Base-by-base conservation (phyloP, 345 rosid species). In the Heritiera littoralis region DNA sequence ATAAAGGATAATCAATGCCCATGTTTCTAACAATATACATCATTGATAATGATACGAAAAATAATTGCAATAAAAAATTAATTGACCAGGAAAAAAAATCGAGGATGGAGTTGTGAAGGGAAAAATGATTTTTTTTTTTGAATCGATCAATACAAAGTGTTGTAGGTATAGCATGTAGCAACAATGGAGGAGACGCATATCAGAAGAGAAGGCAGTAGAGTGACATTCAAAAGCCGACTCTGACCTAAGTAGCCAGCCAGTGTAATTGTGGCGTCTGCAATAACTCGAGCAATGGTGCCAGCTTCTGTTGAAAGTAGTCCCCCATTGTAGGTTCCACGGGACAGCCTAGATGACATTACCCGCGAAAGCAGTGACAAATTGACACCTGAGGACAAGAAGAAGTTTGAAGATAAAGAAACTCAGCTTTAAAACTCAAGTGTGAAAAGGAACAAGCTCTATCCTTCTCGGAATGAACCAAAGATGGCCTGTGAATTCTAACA, bases 271-370 rank as follows among this genome's bases (percentile, higher is more conserved):
- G 46, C 97, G 79, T 97, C 98, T 5, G 99, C 98, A 48, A 97
- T 89, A 5, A 94, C 98, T n/a, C 99, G 87, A 64, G 99, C 99
- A 54, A 94, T 84, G 0, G 98, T 97, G 41, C 99, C 98, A 1
- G 99, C 98, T 88, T 97, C 98, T 6, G 98, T 97, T 0, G 98
- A 97, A 1, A 97, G 89, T 58, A 97, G 80, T 28, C 99, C 99
- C 0, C 98, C 98, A 49, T 97, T 97, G 90, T 90, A 97, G 35
- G 99, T 97, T 84, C 99, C 98, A 1, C 92, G 90, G 0, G 99
- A 91, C 55, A 94, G 94, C 86, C 99, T 87, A 18, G 99, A 93
- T 10, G 99, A 94, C 99, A 97, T 94, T 45, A 97, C 98, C 10
- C 98, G 89, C 32, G 99, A 97, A 14, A 97, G 93, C 78, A 97